phyloP scores from a whole-genome alignment of 441 rosid genomes.

The Populus tomentosa region DNA sequence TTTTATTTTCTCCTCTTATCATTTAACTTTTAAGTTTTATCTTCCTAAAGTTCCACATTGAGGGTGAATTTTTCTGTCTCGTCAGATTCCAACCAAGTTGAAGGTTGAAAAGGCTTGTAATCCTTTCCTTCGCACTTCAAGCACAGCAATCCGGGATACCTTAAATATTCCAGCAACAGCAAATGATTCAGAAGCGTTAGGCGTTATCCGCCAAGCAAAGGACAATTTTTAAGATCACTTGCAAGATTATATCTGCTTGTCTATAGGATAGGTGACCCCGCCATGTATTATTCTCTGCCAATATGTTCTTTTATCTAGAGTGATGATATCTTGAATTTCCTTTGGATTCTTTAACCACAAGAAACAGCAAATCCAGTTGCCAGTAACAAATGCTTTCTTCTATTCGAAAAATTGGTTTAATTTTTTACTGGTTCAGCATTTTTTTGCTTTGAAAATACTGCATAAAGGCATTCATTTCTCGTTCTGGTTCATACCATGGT shows the following conservation, averaged over 20 bases:
- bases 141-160: conserved; percentile 55
- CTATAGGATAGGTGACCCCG: conserved; percentile 23
- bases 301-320: not conserved
- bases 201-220: conserved; percentile 69
- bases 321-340: not conserved
- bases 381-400: not conserved
- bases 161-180: conserved; percentile 56
- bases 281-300: not conserved
- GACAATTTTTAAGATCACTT: conserved; percentile 47
- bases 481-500: not conserved
- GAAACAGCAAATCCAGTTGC: not conserved
- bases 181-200: conserved; percentile 63
- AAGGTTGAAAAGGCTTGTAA: conserved; percentile 87
- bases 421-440: not conserved
- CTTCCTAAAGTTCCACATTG: not conserved
- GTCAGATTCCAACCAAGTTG: conserved; percentile 70
- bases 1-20: not conserved
- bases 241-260: conserved; percentile 2
- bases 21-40: not conserved
- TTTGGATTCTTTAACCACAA: not conserved
- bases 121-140: conserved; percentile 83
- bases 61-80: not conserved
- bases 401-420: not conserved
- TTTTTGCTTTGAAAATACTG: not conserved
- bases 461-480: not conserved